Evolutionary conservation across 179 eudicot genomes (phyloP), one percentile per base, ranked within the genome.

Genomic region (Dionaea muscipula): DNA sequence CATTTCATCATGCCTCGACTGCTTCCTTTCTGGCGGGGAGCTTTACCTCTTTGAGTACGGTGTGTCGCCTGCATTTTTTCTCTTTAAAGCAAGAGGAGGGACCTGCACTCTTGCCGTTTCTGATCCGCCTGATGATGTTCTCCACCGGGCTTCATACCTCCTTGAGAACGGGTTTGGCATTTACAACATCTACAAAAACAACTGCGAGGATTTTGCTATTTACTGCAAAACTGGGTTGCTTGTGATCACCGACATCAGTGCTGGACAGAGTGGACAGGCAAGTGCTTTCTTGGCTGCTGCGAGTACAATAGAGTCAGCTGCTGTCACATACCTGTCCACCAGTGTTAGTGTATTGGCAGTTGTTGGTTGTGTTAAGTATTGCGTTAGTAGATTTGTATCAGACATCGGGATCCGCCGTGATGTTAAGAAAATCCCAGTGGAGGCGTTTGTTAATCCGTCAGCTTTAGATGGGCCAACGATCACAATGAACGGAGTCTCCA

Each of bases 201-300:
- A 82, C 68, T 84, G 86, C 41, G 96, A 87, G 73, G 94, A 87
- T 51, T 86, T 86, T 20, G 82, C 95, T 7, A 73, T 84, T 39
- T 87, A 84, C 65, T 81, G 86, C 63, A 87, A 85, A 77, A 87
- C 94, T 0, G 90, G 85, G 15, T 65, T 84, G 71, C 75, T 84
- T 3, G 67, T 84, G 23, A 61, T 71, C 24, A 76, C 87, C 8
- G 69, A 51, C 22, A 31, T 82, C 38, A 79, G 81, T 49, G 79
- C 82, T 23, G 84, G 86, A 26, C 64, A 85, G 56, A 80, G 94
- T 51, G 94, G 90, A 37, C 96, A 87, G 64, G 80, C 82, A 2
- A 61, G 81, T 0, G 74, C 87, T 11, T 62, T 75, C 56, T 22
- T 80, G 23, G 86, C 94, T 64, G 86, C 83, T 41, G 54, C 76